These are phyloP conservation scores for Micromonas pusilla DNA, from an alignment of 139 green algal genomes.

Conservation along the genomic window DNA sequence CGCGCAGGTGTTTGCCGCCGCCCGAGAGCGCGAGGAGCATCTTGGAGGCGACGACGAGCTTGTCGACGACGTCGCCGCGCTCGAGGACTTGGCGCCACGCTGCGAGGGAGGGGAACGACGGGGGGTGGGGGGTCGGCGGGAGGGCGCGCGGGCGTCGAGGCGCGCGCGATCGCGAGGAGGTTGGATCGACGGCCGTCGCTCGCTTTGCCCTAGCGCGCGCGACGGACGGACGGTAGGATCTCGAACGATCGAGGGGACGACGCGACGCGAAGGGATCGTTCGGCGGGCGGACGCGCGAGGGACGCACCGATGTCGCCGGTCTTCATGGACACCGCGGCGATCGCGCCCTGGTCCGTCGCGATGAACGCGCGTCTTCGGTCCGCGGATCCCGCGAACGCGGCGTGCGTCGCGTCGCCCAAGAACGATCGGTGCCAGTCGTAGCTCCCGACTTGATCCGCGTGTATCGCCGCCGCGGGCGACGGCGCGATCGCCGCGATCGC, in stretches of 20 bases:
- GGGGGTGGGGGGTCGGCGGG: neutral
- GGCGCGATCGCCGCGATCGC: neutral
- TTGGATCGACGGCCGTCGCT: too few species aligned
- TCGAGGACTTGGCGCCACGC: neutral
- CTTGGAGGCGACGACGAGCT: neutral
- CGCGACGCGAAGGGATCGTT: too few species aligned
- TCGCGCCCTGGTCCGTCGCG: neutral
- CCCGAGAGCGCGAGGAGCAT: neutral
- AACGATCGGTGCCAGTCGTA: constrained; percentile 1
- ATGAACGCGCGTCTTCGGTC: neutral
- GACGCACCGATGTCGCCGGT: neutral
- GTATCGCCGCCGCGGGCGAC: neutral
- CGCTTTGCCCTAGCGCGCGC: too few species aligned
- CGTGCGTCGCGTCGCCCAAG: constrained; percentile 10
- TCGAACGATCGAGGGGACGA: too few species aligned
- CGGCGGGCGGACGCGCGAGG: too few species aligned
- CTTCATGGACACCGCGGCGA: neutral
- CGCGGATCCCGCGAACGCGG: neutral
- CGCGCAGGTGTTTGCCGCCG: neutral
- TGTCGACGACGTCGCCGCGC: neutral
- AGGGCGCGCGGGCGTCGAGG: neutral
- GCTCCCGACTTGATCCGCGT: constrained; percentile 8
- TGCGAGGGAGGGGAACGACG: neutral
- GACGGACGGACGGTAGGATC: too few species aligned
- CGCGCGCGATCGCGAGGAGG: too few species aligned